Evolutionary conservation across 1,139 yeast species (phyloP), one percentile per base, ranked within the genome.

Genomic region (Candida labiduridarum): DNA sequence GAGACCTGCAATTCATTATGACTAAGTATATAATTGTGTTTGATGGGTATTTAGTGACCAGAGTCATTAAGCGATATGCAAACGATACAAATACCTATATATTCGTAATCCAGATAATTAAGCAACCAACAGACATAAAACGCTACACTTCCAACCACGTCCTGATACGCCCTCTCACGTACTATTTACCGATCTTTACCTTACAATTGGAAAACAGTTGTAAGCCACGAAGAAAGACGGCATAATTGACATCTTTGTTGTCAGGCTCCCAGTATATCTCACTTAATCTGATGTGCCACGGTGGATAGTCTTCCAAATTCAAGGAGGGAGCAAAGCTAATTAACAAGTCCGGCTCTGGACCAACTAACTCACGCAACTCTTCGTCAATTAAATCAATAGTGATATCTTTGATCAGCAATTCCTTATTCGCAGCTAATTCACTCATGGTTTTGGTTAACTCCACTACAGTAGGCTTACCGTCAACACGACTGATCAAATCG

Each of bases 251-350:
- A 52, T 82, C 82, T 53, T 76, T 85, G 63, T 89, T 87, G 63
- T 89, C 96, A 8, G 89, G 87, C 61, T 89, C 94, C 89, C 96
- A 89, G 69, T 87, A 92, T 60, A 94, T 83, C 63, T 94, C 99
- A 9, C 92, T 81, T 51, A 95, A 79, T 54, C 99, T 79, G 41
- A 91, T 83, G 63, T 94, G 98, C 99, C 99, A 94, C 25, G 99
- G 99, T 16, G 99, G 98, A 66, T 86, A 95, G 31, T 96, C 97
- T 66, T 91, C 96, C 48, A 95, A 78, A 64, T 91, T 96, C 56
- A 94, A 75, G 15, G 76, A 75, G 9, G 97, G 96, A n/a, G 91
- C 90, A 67, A 94, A 94, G 50, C 89, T 72, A 41, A 95, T 76
- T 48, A 94, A 74, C 56, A 94, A 74, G 64, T 95, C 99, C 0